A percentile compares a stretch with the other conserved stretches of the same genome.
These are phyloP conservation scores for Hylodesmum podocarpum DNA, from an alignment of 306 rosid species.

Conservation along the genomic window DNA sequence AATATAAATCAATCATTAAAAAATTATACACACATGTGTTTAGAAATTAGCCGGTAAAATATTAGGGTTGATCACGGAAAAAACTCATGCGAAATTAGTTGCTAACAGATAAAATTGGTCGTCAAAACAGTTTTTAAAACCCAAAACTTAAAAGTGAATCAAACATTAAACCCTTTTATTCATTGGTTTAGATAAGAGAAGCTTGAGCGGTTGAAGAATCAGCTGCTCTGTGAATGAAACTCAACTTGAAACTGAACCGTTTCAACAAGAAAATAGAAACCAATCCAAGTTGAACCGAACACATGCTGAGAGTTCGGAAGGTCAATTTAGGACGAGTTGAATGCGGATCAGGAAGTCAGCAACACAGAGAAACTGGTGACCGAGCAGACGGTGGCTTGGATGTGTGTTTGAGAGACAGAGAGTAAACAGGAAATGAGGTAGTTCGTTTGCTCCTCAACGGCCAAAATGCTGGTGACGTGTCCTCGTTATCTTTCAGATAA, in stretches of 20 bases:
- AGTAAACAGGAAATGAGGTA: not conserved
- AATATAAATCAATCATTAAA: too few relatives aligned
- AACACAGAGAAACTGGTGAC: constrained; percentile 26
- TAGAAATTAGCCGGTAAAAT: too few relatives aligned
- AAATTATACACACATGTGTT: too few relatives aligned
- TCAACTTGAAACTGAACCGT: constrained; percentile 8
- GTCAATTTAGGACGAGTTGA: constrained; percentile 36
- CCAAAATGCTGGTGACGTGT: constrained; percentile 40
- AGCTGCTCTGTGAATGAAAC: constrained; percentile 49
- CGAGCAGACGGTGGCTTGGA: constrained; percentile 40
- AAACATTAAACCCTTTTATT: too few relatives aligned
- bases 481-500: constrained; percentile 1
- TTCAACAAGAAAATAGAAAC: not conserved
- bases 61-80: too few relatives aligned
- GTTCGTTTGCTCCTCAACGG: constrained; percentile 48
- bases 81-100: too few relatives aligned
- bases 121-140: too few relatives aligned
- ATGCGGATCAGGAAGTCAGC: not conserved
- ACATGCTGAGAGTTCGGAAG: constrained; percentile 15
- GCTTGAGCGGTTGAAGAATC: constrained; percentile 53
- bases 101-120: too few relatives aligned
- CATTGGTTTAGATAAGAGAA: constrained; percentile 51
- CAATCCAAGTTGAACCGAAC: not conserved
- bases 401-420: not conserved
- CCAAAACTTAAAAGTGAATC: constrained; percentile 62